Conservation (phyloP, 2,329 filamentous ascomycete genomes). For the Emericellopsis atlantica region DNA sequence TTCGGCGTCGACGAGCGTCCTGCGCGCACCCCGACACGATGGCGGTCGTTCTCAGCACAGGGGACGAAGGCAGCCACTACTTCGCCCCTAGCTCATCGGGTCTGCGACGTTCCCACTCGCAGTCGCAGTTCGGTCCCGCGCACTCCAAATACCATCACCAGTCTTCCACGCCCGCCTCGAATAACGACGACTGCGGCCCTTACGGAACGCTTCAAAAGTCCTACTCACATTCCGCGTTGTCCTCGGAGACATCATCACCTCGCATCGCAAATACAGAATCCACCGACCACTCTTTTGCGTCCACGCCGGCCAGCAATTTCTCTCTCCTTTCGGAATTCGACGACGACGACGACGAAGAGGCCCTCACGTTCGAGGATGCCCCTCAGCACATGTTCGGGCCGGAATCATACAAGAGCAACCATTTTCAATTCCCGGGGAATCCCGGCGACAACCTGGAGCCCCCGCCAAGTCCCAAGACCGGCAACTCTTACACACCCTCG, state of each 20-base stretch:
- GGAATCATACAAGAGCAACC: conserved; percentile 23
- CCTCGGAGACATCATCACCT: conserved; percentile 45
- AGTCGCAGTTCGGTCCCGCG: conserved; percentile 38
- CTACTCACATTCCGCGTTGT: conserved; percentile 33
- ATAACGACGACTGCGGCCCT: conserved; percentile 25
- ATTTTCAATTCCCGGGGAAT: conserved; percentile 7
- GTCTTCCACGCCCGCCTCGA: conserved; percentile 20
- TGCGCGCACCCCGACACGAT: conserved; percentile 22
- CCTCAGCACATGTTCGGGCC: conserved; percentile 34
- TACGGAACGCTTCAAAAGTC: conserved; percentile 28
- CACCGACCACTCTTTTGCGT: conserved; percentile 44
- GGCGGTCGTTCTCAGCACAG: conserved; percentile 43
- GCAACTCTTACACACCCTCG: conserved; percentile 37
- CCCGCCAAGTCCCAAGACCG: conserved; percentile 34
- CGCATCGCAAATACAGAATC: conserved; percentile 36
- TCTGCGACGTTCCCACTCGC: conserved; percentile 47
- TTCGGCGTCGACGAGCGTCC: conserved; percentile 4
- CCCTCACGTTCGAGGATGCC: conserved; percentile 26
- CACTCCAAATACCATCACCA: conserved; percentile 23
- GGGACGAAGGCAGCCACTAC: conserved; percentile 42
- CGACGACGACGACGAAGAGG: conserved; percentile 32
- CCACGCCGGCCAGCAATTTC: conserved; percentile 50
- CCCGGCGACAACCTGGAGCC: conserved; percentile 31
- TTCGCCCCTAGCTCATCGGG: conserved; percentile 24
- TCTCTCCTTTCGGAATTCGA: conserved; percentile 37